Evolutionary conservation across 306 rosid genomes (phyloP).

Genomic region (Prunus mongolica): DNA sequence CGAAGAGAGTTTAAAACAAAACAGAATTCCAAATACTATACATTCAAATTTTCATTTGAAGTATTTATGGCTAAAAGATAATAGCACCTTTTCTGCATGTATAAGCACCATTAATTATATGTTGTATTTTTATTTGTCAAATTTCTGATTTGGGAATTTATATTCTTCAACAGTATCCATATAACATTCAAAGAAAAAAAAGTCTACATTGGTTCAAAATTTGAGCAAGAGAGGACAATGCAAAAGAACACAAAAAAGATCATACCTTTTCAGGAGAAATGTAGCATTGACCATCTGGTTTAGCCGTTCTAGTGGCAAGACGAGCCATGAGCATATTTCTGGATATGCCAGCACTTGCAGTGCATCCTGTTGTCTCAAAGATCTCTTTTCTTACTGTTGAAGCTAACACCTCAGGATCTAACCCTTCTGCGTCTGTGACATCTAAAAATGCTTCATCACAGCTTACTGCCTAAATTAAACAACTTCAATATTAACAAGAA

Average conservation of each 20-base stretch:
- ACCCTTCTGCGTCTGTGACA: slow-evolving; percentile 49
- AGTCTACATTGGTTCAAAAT: not conserved
- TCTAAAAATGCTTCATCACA: slow-evolving; percentile 96
- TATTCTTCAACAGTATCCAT: not conserved
- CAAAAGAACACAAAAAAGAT: not conserved
- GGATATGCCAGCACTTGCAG: slow-evolving; percentile 88
- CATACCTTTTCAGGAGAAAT: slow-evolving; percentile 67
- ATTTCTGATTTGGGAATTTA: too few species aligned
- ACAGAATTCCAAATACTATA: not conserved
- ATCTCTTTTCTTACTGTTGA: slow-evolving; percentile 72
- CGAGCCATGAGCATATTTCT: slow-evolving; percentile 93
- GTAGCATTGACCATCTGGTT: slow-evolving; percentile 86
- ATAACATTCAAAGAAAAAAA: not conserved
- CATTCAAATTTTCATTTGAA: not conserved
- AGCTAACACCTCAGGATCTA: slow-evolving; percentile 67
- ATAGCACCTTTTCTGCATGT: not conserved
- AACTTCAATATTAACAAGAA: slow-evolving; percentile 10
- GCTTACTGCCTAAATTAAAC: slow-evolving; percentile 78
- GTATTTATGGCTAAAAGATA: not conserved
- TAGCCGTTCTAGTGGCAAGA: slow-evolving; percentile 93
- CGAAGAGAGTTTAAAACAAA: not conserved
- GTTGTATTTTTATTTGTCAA: too few species aligned
- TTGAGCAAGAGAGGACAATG: not conserved
- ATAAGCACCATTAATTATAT: not conserved
- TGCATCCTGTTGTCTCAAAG: slow-evolving; percentile 70